Conservation (phyloP, 495 filamentous ascomycete genomes). For the Thermothielavioides terrestris region DNA sequence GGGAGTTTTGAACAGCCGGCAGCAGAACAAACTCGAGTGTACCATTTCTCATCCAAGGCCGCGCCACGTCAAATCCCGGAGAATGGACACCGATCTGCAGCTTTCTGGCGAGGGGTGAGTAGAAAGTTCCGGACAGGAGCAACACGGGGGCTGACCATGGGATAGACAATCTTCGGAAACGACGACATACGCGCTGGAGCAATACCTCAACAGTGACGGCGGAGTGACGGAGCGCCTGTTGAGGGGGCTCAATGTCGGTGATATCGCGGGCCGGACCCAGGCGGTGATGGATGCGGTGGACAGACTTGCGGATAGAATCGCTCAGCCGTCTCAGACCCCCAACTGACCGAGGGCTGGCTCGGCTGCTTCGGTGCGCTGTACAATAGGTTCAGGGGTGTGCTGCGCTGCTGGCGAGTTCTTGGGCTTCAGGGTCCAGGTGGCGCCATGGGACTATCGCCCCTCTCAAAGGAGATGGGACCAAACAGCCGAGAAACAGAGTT, state of each 20-base stretch:
- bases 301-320: slow-evolving; percentile 3
- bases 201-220: slow-evolving; percentile 11
- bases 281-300: slow-evolving; percentile 7
- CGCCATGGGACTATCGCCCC: background rate
- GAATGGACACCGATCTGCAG: background rate
- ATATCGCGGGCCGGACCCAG: background rate
- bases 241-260: background rate
- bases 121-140: background rate
- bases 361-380: background rate
- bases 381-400: background rate
- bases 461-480: slow-evolving; percentile 18
- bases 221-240: slow-evolving; percentile 17
- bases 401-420: background rate
- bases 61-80: slow-evolving; percentile 5
- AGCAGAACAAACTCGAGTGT: background rate
- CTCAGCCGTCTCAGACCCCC: background rate
- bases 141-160: background rate
- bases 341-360: background rate
- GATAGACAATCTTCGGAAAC: background rate
- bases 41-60: background rate
- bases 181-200: slow-evolving; percentile 8
- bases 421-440: background rate
- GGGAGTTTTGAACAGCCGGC: too few relatives aligned
- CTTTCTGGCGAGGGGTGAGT: slow-evolving; percentile 19
- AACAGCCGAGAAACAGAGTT: slow-evolving; percentile 11